phyloP scores from a whole-genome alignment of 2,329 filamentous ascomycete genomes.

The Pseudogymnoascus sp. region DNA sequence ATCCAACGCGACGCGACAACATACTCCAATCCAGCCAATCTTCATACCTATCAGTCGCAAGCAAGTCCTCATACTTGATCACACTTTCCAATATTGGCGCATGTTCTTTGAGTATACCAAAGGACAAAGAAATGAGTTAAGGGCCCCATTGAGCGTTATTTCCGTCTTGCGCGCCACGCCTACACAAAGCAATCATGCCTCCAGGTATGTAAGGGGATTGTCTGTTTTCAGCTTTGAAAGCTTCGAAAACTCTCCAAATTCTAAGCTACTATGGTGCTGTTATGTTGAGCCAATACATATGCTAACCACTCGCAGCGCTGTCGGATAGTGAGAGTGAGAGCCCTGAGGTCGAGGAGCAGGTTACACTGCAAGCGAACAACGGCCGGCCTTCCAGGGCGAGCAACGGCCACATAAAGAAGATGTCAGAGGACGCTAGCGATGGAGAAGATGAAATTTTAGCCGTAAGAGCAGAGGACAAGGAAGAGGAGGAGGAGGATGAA shows the following conservation, averaged over 20 bases:
- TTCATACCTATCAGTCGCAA: background rate
- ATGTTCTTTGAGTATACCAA: background rate
- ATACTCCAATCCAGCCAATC: conserved; percentile 1
- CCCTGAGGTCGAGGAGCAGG: background rate
- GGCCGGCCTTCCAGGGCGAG: background rate
- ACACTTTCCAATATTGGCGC: background rate
- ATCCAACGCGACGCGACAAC: conserved; percentile 4
- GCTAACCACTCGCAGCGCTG: background rate
- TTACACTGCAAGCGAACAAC: background rate
- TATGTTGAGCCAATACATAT: background rate
- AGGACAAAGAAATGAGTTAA: background rate
- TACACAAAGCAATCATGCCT: background rate
- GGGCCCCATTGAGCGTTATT: background rate
- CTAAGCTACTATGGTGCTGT: background rate
- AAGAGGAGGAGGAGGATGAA: conserved; percentile 30
- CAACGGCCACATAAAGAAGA: background rate
- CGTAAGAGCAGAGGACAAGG: conserved; percentile 16
- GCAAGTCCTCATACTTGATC: background rate
- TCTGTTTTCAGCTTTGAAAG: background rate
- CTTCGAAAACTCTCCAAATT: background rate
- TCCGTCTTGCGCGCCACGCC: background rate
- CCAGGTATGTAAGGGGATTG: background rate
- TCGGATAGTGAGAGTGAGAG: background rate
- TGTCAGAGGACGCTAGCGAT: conserved; percentile 13
- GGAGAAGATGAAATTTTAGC: conserved; percentile 19